Evolutionary conservation across 805 yeast species (phyloP).

Genomic region (Cyberlindnera meyerae): DNA sequence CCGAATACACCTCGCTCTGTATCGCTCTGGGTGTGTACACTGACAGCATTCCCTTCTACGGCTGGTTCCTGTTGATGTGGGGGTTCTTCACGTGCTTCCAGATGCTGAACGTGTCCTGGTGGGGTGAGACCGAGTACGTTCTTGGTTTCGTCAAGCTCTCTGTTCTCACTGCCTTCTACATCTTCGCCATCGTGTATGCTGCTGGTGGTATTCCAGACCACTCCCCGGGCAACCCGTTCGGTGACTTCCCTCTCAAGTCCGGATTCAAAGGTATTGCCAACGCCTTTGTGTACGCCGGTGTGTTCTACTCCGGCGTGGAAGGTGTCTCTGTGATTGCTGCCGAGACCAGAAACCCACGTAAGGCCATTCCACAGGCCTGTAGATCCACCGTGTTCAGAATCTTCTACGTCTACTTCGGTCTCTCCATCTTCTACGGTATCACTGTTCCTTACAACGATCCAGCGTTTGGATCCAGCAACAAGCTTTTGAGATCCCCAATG

Average conservation of each 20-base stretch:
- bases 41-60: constrained; percentile 48
- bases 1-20: constrained; percentile 51
- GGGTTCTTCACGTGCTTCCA: constrained; percentile 45
- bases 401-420: constrained; percentile 55
- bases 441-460: constrained; percentile 66
- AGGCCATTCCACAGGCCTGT: constrained; percentile 65
- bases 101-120: constrained; percentile 45
- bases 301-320: constrained; percentile 76
- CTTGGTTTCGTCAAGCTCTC: constrained; percentile 45
- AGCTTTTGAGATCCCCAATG: constrained; percentile 59
- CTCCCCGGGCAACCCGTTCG: constrained; percentile 32
- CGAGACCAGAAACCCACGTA: constrained; percentile 65
- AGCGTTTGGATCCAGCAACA: constrained; percentile 30
- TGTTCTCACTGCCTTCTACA: constrained; percentile 44
- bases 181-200: constrained; percentile 43
- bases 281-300: constrained; percentile 65
- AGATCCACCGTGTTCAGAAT: constrained; percentile 63
- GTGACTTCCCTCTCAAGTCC: constrained; percentile 31
- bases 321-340: constrained; percentile 73
- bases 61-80: constrained; percentile 52
- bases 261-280: constrained; percentile 54
- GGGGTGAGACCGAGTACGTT: constrained; percentile 55
- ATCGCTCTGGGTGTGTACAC: constrained; percentile 47
- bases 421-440: constrained; percentile 62
- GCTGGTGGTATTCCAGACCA: constrained; percentile 37